Percentiles rank a stretch among this genome's conserved stretches.
Evolutionary conservation across 768 basidiomycete species (phyloP).

Genomic region (Leccinum variicolor): DNA sequence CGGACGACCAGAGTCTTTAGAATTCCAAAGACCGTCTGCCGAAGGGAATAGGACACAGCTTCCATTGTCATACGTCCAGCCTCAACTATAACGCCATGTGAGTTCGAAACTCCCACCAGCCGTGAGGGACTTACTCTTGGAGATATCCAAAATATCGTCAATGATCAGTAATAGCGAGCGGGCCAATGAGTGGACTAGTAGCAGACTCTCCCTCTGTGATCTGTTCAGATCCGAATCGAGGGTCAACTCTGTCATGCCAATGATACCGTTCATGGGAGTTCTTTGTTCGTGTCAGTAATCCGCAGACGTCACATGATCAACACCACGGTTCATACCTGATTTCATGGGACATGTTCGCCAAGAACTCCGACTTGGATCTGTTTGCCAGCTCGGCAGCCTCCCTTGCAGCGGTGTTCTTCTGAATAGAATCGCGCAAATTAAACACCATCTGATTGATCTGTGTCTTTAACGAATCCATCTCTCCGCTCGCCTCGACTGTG

Average conservation of each 20-base stretch:
- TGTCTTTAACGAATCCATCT: conserved; percentile 99
- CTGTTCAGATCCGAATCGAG: conserved; percentile 94
- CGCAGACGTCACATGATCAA: not conserved
- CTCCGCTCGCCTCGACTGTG: conserved; percentile 96
- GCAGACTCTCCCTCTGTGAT: conserved; percentile 90
- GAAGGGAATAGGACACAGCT: conserved; percentile 94
- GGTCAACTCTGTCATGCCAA: conserved; percentile 99
- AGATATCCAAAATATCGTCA: conserved; percentile 99
- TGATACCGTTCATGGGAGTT: conserved; percentile 99
- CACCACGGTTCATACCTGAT: conserved; percentile 64
- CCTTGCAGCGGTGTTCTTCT: conserved; percentile 97
- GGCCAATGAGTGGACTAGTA: conserved; percentile 93
- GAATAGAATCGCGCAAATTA: conserved; percentile 92
- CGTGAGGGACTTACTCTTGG: conserved; percentile 77
- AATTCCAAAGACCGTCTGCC: conserved; percentile 96
- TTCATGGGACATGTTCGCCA: conserved; percentile 98
- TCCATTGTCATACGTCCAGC: conserved; percentile 99
- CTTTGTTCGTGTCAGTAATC: conserved; percentile 38
- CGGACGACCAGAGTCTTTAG: conserved; percentile 97
- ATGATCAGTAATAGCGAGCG: conserved; percentile 93
- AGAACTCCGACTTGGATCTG: conserved; percentile 93
- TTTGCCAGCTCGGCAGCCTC: conserved; percentile 99
- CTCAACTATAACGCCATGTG: conserved; percentile 61
- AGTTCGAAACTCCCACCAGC: not conserved
- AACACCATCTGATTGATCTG: conserved; percentile 99